These are phyloP conservation scores for Phytophthora melonis DNA, from an alignment of 352 stramenopile species.

Conservation along the genomic window DNA sequence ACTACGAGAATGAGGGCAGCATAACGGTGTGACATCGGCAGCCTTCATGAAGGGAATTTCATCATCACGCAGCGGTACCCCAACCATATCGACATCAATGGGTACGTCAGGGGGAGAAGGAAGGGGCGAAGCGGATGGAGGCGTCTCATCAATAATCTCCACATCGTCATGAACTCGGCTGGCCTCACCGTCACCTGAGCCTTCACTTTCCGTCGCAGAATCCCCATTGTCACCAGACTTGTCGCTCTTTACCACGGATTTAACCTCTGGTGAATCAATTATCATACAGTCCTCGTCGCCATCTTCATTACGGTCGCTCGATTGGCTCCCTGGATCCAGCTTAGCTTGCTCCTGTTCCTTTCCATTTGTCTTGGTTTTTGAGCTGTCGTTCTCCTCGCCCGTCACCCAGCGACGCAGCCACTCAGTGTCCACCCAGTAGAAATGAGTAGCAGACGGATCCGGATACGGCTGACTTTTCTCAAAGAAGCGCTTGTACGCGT, in stretches of 20 bases:
- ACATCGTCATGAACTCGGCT: slow-evolving; percentile 16
- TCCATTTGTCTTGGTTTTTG: slow-evolving; percentile 4
- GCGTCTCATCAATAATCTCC: slow-evolving; percentile 18
- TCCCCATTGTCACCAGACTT: slow-evolving; percentile 18
- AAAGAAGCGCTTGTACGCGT: slow-evolving; percentile 73
- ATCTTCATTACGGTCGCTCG: slow-evolving; percentile 20
- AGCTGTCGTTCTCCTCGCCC: slow-evolving; percentile 53
- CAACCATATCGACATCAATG: slow-evolving; percentile 10
- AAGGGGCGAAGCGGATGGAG: slow-evolving; percentile 14
- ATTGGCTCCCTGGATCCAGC: slow-evolving; percentile 4
- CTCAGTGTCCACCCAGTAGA: slow-evolving; percentile 77
- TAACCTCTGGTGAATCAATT: slow-evolving; percentile 22
- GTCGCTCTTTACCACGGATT: slow-evolving; percentile 4
- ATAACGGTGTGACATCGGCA: slow-evolving; percentile 59
- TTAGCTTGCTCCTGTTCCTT: slow-evolving; percentile 13
- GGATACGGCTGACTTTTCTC: slow-evolving; percentile 60
- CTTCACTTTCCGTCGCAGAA: slow-evolving; percentile 29
- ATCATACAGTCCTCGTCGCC: slow-evolving; percentile 32
- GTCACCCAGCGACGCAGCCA: slow-evolving; percentile 75
- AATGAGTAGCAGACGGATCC: slow-evolving; percentile 40
- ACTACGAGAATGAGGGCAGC: slow-evolving; percentile 54
- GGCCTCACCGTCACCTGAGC: slow-evolving; percentile 14
- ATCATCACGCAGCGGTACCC: slow-evolving; percentile 28
- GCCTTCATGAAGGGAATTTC: slow-evolving; percentile 65
- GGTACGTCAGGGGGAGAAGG: background rate